Conservation (phyloP, 1,284 basidiomycete genomes). For the Apiotrichum brassicae region DNA sequence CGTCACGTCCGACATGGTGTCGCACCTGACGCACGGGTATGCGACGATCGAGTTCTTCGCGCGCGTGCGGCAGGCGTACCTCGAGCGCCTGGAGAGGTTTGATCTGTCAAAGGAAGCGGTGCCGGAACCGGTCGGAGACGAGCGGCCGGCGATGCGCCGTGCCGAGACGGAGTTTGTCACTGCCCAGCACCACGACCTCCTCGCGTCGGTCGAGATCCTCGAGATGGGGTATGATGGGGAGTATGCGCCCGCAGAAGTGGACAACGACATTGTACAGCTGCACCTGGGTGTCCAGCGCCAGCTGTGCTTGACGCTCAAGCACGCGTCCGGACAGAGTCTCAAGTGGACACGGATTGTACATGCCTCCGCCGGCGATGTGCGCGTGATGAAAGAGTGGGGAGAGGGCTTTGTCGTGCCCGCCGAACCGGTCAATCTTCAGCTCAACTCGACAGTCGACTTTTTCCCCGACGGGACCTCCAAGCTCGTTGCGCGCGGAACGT, state of each 20-base stretch:
- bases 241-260: conserved; percentile 75
- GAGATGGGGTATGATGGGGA: conserved; percentile 79
- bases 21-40: conserved; percentile 66
- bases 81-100: conserved; percentile 75
- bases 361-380: conserved; percentile 54
- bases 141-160: conserved; percentile 65
- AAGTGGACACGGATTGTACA: conserved; percentile 66
- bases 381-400: conserved; percentile 73
- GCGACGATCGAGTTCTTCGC: conserved; percentile 85
- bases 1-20: conserved; percentile 63
- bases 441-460: conserved; percentile 62
- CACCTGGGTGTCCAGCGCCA: conserved; percentile 91
- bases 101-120: conserved; percentile 8
- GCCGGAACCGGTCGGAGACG: not conserved
- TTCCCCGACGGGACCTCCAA: conserved; percentile 72
- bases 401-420: conserved; percentile 67
- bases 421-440: conserved; percentile 60
- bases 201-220: conserved; percentile 75
- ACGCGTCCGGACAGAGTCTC: conserved; percentile 81
- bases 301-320: conserved; percentile 66
- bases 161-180: conserved; percentile 89
- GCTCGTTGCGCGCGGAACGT: conserved; percentile 65
- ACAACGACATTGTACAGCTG: conserved; percentile 77
- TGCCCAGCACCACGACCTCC: conserved; percentile 80
- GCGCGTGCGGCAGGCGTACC: conserved; percentile 66